Base-by-base conservation (phyloP, 768 basidiomycete species). In the Xerocomus spinulosus region DNA sequence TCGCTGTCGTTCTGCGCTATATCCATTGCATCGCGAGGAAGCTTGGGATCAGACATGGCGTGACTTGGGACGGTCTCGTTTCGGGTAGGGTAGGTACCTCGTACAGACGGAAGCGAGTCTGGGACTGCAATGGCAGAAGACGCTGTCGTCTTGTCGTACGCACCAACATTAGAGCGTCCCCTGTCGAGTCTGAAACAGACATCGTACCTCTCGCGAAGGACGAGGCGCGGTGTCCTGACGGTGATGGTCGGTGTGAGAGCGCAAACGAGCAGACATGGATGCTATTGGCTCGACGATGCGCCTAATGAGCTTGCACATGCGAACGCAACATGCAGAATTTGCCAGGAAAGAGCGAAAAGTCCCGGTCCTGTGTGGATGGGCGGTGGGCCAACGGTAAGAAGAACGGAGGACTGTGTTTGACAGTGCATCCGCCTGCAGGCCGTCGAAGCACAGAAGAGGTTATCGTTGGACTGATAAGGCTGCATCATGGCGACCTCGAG, bases 271-370 rank as follows among this genome's bases (percentile, higher is more conserved):
- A 40, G 45, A 42, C 58, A 49, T 51, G 50, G 44, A 47, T 38
- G 26, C 18, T 13, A 46, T 41, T 40, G 42, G 13, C 46, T 45
- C 44, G 53, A 44, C 17, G 44, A 60, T 17, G 38, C 43, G 53
- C 6, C 18, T 35, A 29, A 30, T 9, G 30, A 58, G 37, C 20
- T 49, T 44, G 44, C 53, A 47, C 57, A 56, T 59, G 15, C 57
- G 28, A 38, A 20, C 41, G 39, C 39, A 36, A 44, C 42, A 49
- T 52, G 36, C 42, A 56, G 41, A 32, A 46, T n/a, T n/a, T 14
- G 34, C 34, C 42, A 44, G 21, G 41, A 41, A 32, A 42, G 17
- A 24, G n/a, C n/a, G n/a, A n/a, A n/a, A n/a, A n/a, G n/a, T n/a
- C n/a, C n/a, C n/a, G 30, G 15, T 13, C 21, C 36, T 48, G 46